Conservation (phyloP, 176 grass and related monocot species). For the Carex littledalei region DNA sequence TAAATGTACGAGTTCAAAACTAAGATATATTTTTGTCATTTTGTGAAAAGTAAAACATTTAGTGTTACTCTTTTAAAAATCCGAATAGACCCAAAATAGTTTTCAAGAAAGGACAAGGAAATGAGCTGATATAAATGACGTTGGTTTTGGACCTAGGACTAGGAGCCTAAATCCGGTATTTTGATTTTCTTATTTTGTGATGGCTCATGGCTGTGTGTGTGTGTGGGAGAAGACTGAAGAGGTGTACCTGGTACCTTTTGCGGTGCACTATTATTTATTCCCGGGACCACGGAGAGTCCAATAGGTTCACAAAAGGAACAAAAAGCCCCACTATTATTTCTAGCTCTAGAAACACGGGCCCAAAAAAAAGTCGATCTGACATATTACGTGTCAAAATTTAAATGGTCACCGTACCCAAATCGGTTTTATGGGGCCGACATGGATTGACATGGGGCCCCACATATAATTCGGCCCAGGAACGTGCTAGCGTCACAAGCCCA, state of each 20-base stretch:
- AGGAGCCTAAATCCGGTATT: no score
- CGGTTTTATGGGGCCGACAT: background rate
- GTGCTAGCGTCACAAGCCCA: background rate
- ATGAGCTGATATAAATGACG: no score
- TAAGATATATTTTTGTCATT: no score
- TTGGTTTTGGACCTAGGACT: no score
- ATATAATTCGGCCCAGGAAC: background rate
- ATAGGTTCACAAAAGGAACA: background rate
- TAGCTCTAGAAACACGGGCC: background rate
- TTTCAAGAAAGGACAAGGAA: no score
- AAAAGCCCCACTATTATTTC: background rate
- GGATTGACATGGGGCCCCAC: background rate
- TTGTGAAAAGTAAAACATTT: no score
- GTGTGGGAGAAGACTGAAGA: background rate
- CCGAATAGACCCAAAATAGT: no score
- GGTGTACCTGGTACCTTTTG: background rate
- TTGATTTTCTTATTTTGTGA: no score
- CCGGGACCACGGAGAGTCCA: background rate
- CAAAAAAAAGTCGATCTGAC: background rate
- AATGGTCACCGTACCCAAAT: background rate
- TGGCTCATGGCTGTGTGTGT: no score
- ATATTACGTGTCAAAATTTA: background rate
- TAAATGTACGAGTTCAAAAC: no score
- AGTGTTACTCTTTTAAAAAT: no score
- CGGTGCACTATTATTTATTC: conserved; percentile 2